Evolutionary conservation across 2,329 filamentous ascomycete species (phyloP).

Genomic region (Intubia oerlemansii): DNA sequence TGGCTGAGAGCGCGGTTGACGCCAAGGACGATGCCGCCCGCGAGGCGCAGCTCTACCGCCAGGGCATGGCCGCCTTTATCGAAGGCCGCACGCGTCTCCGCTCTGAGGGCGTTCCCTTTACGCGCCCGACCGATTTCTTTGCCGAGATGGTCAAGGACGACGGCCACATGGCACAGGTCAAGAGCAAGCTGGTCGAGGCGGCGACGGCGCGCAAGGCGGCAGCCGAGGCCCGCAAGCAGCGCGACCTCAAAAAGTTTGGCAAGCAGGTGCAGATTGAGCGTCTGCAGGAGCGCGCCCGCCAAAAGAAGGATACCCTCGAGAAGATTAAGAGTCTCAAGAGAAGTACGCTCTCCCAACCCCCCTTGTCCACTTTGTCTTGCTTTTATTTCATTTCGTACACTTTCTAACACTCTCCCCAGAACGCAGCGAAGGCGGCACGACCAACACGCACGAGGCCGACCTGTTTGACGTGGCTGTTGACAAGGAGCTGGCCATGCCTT

Average conservation of each 20-base stretch:
- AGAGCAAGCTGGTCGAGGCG: slow-evolving; percentile 79
- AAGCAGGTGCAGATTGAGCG: slow-evolving; percentile 96
- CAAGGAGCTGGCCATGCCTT: slow-evolving; percentile 27
- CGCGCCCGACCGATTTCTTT: slow-evolving; percentile 84
- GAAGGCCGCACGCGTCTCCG: slow-evolving; percentile 53
- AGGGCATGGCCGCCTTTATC: slow-evolving; percentile 61
- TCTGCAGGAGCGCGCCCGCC: slow-evolving; percentile 80
- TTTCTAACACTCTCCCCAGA: slow-evolving; percentile 36
- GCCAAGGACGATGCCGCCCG: slow-evolving; percentile 81
- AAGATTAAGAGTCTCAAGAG: slow-evolving; percentile 91
- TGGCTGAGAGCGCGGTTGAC: slow-evolving; percentile 49
- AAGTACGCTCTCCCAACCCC: slow-evolving; percentile 61
- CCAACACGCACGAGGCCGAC: slow-evolving; percentile 57
- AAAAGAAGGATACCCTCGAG: slow-evolving; percentile 79
- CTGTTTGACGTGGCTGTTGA: slow-evolving; percentile 85
- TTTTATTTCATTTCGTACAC: too few species aligned
- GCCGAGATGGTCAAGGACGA: slow-evolving; percentile 98
- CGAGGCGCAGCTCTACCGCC: slow-evolving; percentile 82
- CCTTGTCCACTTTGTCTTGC: not conserved
- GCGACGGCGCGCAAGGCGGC: slow-evolving; percentile 83
- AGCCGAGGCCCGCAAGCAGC: slow-evolving; percentile 72
- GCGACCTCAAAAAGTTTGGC: slow-evolving; percentile 96
- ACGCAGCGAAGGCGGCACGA: slow-evolving; percentile 49
- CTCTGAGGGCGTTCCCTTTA: slow-evolving; percentile 68
- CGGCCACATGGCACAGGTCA: slow-evolving; percentile 94